Evolutionary conservation across 495 filamentous ascomycete genomes (phyloP).

Genomic region (Niebla homalea): DNA sequence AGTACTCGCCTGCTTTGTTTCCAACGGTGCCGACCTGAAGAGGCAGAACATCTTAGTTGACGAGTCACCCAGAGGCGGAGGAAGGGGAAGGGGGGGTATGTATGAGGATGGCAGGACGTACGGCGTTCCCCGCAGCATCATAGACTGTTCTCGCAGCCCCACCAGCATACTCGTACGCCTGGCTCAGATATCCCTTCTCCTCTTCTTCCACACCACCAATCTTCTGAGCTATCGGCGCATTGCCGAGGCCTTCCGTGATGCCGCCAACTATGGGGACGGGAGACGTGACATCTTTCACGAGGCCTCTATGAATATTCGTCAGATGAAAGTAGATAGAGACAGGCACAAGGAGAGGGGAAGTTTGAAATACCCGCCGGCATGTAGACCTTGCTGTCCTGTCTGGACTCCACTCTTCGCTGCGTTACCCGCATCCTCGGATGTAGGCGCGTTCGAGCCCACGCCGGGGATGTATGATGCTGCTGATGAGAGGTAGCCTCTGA

Average conservation of each 20-base stretch:
- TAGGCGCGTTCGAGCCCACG: slow-evolving; percentile 1
- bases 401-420: neutral
- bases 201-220: slow-evolving; percentile 10
- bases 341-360: neutral
- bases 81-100: neutral
- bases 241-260: slow-evolving; percentile 10
- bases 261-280: slow-evolving; percentile 11
- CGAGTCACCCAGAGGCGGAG: neutral
- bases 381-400: slow-evolving; percentile 3
- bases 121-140: slow-evolving; percentile 12
- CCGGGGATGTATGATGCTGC: slow-evolving; percentile 8
- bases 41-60: neutral
- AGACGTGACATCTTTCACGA: slow-evolving; percentile 5
- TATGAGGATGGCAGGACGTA: too few relatives aligned
- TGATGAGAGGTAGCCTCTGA: slow-evolving; percentile 8
- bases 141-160: slow-evolving; percentile 8
- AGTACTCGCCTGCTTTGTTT: slow-evolving; percentile 11
- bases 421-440: slow-evolving; percentile 4
- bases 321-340: neutral
- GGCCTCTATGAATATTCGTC: neutral
- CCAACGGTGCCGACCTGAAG: slow-evolving; percentile 10
- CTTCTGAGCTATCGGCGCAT: slow-evolving; percentile 8
- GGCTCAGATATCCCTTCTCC: slow-evolving; percentile 10
- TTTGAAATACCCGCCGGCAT: slow-evolving; percentile 3
- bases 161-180: slow-evolving; percentile 7